Percentiles rank a stretch among this genome's conserved stretches.
Evolutionary conservation across 2,329 filamentous ascomycete species (phyloP).

Genomic region (Thielaviopsis euricoi): DNA sequence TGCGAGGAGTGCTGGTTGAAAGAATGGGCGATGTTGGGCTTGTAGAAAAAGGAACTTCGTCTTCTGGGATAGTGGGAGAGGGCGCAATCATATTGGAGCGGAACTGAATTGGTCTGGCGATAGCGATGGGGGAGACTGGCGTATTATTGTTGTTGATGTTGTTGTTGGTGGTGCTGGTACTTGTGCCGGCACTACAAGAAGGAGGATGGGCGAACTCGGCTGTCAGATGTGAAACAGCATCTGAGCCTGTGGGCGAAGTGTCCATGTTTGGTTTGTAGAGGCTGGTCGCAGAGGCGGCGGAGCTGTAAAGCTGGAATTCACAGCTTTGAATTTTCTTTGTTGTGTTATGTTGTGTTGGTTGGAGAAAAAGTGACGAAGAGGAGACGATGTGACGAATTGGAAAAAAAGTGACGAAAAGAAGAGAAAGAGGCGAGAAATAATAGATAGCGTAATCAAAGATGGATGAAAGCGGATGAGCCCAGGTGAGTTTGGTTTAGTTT

Average conservation of each 20-base stretch:
- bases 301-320: neutral
- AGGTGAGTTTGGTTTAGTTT: neutral
- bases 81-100: constrained; percentile 12
- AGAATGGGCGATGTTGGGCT: constrained; percentile 10
- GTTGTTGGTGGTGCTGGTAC: neutral
- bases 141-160: no score
- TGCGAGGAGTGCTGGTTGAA: constrained; percentile 9
- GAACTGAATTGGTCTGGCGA: constrained; percentile 5
- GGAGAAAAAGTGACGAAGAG: neutral
- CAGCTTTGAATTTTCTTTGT: neutral
- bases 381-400: neutral
- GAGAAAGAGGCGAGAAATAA: no score
- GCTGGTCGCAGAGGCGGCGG: neutral
- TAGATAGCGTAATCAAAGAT: neutral
- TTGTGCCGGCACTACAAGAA: neutral
- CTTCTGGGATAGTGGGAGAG: constrained; percentile 8
- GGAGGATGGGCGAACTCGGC: neutral
- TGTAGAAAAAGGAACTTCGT: constrained; percentile 12
- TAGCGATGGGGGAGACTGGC: neutral
- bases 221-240: neutral
- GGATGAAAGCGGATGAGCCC: neutral
- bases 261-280: neutral
- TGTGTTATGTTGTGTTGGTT: no score
- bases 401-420: neutral
- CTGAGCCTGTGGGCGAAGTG: neutral